phyloP scores from a whole-genome alignment of 768 basidiomycete species.

The Jaapia argillacea region DNA sequence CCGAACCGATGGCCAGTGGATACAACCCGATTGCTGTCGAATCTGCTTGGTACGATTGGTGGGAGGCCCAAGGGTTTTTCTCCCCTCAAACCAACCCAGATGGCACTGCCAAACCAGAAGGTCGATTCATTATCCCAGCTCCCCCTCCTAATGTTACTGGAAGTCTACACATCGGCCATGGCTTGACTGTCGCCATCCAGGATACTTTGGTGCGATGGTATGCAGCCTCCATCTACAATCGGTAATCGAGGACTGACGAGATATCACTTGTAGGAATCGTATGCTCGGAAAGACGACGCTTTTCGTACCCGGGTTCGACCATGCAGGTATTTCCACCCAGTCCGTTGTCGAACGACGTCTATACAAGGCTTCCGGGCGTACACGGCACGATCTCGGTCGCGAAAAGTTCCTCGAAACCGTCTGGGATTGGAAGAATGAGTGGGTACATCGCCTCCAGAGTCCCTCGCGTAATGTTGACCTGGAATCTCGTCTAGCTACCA shows the following conservation, averaged over 20 bases:
- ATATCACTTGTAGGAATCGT: too few relatives aligned
- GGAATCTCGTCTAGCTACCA: too few relatives aligned
- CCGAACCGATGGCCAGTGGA: conserved; percentile 79
- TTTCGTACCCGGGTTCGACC: conserved; percentile 93
- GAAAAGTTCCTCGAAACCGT: conserved; percentile 86
- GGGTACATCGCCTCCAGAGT: too few relatives aligned
- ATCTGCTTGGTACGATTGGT: conserved; percentile 98
- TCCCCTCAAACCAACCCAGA: conserved; percentile 55
- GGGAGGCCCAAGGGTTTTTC: conserved; percentile 87
- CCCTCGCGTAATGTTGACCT: too few relatives aligned
- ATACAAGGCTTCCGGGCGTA: conserved; percentile 72
- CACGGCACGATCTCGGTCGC: conserved; percentile 90
- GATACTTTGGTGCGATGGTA: conserved; percentile 86
- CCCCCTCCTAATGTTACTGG: conserved; percentile 98
- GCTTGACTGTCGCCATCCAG: conserved; percentile 84
- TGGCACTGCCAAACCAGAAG: conserved; percentile 50
- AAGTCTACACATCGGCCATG: conserved; percentile 91
- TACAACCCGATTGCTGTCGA: conserved; percentile 96
- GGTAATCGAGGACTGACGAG: too few relatives aligned
- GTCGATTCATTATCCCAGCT: conserved; percentile 73
- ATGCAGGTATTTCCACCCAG: conserved; percentile 97
- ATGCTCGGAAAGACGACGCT: conserved; percentile 91
- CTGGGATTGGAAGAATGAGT: conserved; percentile 97
- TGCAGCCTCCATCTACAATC: too few relatives aligned
- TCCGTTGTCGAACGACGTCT: conserved; percentile 93